phyloP scores from a whole-genome alignment of 805 yeast species.

The Candida pseudofarinosa region DNA sequence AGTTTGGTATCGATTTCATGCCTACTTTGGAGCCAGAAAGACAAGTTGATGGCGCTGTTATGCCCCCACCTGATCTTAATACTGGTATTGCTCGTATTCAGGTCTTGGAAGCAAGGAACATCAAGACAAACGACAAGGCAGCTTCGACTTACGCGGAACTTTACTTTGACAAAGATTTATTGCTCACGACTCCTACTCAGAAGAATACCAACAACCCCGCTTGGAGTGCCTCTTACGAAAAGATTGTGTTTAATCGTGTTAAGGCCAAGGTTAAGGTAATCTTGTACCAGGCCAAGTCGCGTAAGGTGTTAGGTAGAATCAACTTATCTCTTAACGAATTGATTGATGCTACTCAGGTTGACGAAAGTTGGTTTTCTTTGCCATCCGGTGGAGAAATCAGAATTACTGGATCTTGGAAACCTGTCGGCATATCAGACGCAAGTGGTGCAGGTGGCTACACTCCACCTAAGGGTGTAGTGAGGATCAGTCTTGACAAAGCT shows the following conservation, averaged over 20 bases:
- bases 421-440: constrained; percentile 68
- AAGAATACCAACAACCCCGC: constrained; percentile 64
- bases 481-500: constrained; percentile 69
- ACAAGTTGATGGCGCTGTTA: constrained; percentile 75
- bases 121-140: constrained; percentile 38
- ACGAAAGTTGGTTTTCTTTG: constrained; percentile 73
- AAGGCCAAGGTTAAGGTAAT: constrained; percentile 64
- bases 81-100: constrained; percentile 84
- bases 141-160: constrained; percentile 68
- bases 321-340: constrained; percentile 58
- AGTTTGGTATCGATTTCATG: constrained; percentile 67
- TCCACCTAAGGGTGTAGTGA: constrained; percentile 91
- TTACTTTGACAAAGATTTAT: constrained; percentile 56
- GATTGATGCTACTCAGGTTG: constrained; percentile 73
- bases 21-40: constrained; percentile 64
- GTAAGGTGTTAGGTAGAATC: constrained; percentile 55
- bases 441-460: constrained; percentile 76
- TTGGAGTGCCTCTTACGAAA: constrained; percentile 61
- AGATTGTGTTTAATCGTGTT: constrained; percentile 68
- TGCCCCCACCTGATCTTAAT: constrained; percentile 87
- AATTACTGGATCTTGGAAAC: constrained; percentile 75
- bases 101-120: constrained; percentile 58
- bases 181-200: constrained; percentile 53
- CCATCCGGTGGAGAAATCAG: constrained; percentile 71
- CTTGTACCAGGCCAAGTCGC: constrained; percentile 58